phyloP scores from a whole-genome alignment of 164 flowering plant species.

The Brasenia schreberi region DNA sequence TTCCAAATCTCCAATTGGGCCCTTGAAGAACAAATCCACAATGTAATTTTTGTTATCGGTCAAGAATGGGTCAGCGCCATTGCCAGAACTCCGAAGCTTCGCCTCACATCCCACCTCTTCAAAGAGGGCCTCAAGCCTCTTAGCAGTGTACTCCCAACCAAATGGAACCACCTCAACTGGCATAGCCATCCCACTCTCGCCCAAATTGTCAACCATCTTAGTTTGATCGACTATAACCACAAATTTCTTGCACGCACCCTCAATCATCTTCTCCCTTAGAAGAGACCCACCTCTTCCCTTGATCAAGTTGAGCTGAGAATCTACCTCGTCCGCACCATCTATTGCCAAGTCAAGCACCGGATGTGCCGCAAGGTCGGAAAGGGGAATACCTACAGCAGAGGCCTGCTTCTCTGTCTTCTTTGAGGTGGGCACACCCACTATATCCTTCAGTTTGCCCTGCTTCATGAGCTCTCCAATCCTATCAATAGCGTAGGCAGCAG shows the following conservation, averaged over 20 bases:
- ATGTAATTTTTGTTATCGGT: conserved; percentile 80
- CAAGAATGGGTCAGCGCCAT: conserved; percentile 33
- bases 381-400: conserved; percentile 50
- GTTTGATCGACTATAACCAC: conserved; percentile 75
- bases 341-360: conserved; percentile 74
- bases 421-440: conserved; percentile 82
- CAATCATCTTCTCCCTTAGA: conserved; percentile 84
- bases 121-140: conserved; percentile 41
- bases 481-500: conserved; percentile 64
- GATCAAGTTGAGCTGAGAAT: conserved; percentile 58
- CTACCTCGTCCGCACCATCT: conserved; percentile 97
- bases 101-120: conserved; percentile 55
- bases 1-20: conserved; percentile 48
- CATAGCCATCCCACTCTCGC: conserved; percentile 71
- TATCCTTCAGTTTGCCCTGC: conserved; percentile 52
- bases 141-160: conserved; percentile 62
- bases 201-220: conserved; percentile 49
- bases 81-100: conserved; percentile 34
- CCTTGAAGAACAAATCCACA: conserved; percentile 71
- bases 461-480: conserved; percentile 57
- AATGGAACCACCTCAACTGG: conserved; percentile 81
- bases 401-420: conserved; percentile 71
- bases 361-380: conserved; percentile 64
- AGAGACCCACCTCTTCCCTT: conserved; percentile 92
- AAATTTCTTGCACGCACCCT: conserved; percentile 51